A percentile compares a stretch with the other conserved stretches of the same genome.
phyloP scores from a whole-genome alignment of 2,329 filamentous ascomycete genomes.

The Ilyonectria destructans region DNA sequence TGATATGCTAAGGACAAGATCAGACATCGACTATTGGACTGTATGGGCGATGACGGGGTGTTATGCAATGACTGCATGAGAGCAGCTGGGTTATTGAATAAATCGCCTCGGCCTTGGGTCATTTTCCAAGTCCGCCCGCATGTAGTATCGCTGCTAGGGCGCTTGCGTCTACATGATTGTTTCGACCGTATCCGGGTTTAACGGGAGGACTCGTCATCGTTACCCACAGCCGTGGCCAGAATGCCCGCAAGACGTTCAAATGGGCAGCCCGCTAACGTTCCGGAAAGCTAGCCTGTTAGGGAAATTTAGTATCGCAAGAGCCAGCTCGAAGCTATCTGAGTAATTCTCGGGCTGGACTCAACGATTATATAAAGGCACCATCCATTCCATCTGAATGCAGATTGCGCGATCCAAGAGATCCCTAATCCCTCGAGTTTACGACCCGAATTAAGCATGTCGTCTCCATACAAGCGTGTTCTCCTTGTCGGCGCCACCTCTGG shows the following conservation, averaged over 20 bases:
- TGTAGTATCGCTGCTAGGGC: neutral
- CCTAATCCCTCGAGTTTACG: neutral
- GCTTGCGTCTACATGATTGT: neutral
- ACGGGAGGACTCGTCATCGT: neutral
- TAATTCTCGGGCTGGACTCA: neutral
- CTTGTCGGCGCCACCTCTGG: conserved; percentile 57
- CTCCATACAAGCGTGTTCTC: conserved; percentile 51
- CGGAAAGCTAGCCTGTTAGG: neutral
- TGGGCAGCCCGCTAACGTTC: neutral
- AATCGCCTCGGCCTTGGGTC: neutral
- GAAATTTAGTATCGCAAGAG: neutral
- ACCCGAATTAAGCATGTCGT: conserved; percentile 2
- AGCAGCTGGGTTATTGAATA: neutral
- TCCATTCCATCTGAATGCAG: neutral
- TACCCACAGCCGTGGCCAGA: neutral
- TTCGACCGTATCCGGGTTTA: neutral
- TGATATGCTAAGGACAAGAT: neutral
- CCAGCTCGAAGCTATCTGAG: neutral
- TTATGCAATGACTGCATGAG: neutral
- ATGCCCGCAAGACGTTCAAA: too few relatives aligned
- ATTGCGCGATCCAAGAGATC: neutral
- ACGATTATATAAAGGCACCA: neutral
- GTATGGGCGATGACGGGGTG: neutral
- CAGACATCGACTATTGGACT: neutral
- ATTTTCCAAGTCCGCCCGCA: neutral